Percentiles rank a stretch among this genome's conserved stretches.
phyloP scores from a whole-genome alignment of 1,284 basidiomycete genomes.

The Thecaphora thlaspeos region DNA sequence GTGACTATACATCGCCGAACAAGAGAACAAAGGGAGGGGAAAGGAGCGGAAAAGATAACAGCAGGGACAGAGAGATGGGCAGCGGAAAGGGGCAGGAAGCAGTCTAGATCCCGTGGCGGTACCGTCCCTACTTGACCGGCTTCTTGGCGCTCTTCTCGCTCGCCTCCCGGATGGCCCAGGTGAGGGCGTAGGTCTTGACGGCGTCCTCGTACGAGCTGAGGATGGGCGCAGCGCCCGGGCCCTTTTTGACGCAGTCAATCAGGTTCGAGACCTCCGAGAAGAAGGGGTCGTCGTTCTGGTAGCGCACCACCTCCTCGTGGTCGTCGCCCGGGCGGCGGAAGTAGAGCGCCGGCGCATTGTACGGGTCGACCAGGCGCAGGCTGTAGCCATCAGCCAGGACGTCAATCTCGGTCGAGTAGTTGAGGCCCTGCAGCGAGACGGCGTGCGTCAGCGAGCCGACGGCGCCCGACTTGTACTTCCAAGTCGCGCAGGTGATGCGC shows the following conservation, averaged over 20 bases:
- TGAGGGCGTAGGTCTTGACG: slow-evolving; percentile 56
- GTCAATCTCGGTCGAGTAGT: slow-evolving; percentile 56
- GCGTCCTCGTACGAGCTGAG: slow-evolving; percentile 52
- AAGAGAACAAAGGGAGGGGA: too few species aligned
- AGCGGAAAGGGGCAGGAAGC: neutral
- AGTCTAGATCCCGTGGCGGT: too few species aligned
- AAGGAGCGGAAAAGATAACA: neutral
- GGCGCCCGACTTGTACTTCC: slow-evolving; percentile 56
- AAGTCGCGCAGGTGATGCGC: slow-evolving; percentile 54
- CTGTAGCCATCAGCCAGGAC: slow-evolving; percentile 54
- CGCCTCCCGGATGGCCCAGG: slow-evolving; percentile 54
- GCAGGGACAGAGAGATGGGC: neutral
- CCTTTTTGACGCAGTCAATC: slow-evolving; percentile 55
- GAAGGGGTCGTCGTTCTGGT: slow-evolving; percentile 57
- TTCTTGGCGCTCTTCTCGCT: slow-evolving; percentile 46
- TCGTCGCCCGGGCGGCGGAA: slow-evolving; percentile 56
- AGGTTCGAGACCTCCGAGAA: slow-evolving; percentile 56
- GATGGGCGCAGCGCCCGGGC: slow-evolving; percentile 41
- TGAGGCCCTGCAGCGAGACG: slow-evolving; percentile 54
- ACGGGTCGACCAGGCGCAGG: slow-evolving; percentile 55
- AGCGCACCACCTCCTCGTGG: slow-evolving; percentile 56
- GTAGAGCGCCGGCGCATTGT: slow-evolving; percentile 56
- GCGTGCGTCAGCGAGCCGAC: slow-evolving; percentile 56
- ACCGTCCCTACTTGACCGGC: slow-evolving; percentile 9
- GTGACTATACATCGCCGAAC: too few species aligned